Percentiles rank a stretch among this genome's conserved stretches.
These are phyloP conservation scores for Phaeosphaeriaceae sp. DNA, from an alignment of 2,329 filamentous ascomycete genomes.

Conservation along the genomic window DNA sequence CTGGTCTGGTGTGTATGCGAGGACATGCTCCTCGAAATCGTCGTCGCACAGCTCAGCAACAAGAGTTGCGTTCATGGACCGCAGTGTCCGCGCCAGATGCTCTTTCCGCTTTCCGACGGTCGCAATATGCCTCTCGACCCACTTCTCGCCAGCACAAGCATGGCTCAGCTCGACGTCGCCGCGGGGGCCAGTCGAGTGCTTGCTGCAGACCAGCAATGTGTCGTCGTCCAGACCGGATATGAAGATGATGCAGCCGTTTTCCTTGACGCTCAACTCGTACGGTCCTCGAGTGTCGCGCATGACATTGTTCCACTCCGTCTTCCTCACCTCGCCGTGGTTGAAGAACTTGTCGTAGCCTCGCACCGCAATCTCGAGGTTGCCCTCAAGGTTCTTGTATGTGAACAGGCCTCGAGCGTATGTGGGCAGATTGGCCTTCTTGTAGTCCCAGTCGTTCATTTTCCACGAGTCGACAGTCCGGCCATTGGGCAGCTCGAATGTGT, in stretches of 20 bases:
- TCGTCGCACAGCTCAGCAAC: slow-evolving; percentile 98
- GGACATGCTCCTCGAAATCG: slow-evolving; percentile 93
- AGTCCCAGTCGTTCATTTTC: slow-evolving; percentile 94
- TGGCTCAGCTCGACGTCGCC: slow-evolving; percentile 78
- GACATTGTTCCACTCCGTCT: slow-evolving; percentile 86
- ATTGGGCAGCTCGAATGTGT: slow-evolving; percentile 74
- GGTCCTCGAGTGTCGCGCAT: slow-evolving; percentile 78
- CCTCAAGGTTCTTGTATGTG: slow-evolving; percentile 74
- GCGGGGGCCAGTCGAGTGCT: slow-evolving; percentile 91
- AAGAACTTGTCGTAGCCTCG: slow-evolving; percentile 99
- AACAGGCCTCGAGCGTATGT: slow-evolving; percentile 95
- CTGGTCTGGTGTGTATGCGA: slow-evolving; percentile 82
- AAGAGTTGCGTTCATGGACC: slow-evolving; percentile 85
- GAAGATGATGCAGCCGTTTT: slow-evolving; percentile 99
- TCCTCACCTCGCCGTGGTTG: slow-evolving; percentile 82
- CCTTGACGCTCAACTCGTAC: slow-evolving; percentile 95
- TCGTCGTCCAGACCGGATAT: slow-evolving; percentile 89
- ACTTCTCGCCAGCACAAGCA: slow-evolving; percentile 81
- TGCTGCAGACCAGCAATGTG: slow-evolving; percentile 95
- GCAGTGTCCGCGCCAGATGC: slow-evolving; percentile 79
- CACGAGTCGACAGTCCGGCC: slow-evolving; percentile 83
- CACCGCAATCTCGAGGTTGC: slow-evolving; percentile 78
- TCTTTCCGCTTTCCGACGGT: slow-evolving; percentile 78
- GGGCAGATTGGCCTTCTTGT: slow-evolving; percentile 85
- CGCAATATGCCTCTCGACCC: slow-evolving; percentile 81